Evolutionary conservation across 495 filamentous ascomycete genomes (phyloP).

Genomic region (Penicillium steckii): DNA sequence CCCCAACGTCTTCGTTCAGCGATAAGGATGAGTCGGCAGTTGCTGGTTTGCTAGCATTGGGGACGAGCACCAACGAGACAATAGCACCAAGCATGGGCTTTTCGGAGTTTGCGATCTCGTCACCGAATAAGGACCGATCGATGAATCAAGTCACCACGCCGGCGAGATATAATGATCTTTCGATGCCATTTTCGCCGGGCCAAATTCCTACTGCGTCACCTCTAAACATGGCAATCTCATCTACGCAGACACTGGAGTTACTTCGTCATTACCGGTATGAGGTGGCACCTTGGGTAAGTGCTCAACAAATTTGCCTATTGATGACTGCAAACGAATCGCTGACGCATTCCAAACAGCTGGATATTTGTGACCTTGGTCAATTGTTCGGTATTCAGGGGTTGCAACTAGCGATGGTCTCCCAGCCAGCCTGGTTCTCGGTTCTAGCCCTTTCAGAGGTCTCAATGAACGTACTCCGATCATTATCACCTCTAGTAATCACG

Average conservation of each 20-base stretch:
- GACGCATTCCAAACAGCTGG: constrained; percentile 18
- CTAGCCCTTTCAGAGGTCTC: constrained; percentile 28
- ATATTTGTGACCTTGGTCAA: constrained; percentile 33
- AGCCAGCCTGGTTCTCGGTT: constrained; percentile 18
- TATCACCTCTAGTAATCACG: neutral
- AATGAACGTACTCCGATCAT: constrained; percentile 10
- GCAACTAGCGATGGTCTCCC: constrained; percentile 26
- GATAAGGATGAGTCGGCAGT: constrained; percentile 36
- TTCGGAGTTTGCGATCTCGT: constrained; percentile 12
- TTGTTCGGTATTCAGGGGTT: constrained; percentile 30
- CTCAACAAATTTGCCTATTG: neutral
- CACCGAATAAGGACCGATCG: neutral
- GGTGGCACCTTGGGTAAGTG: constrained; percentile 35
- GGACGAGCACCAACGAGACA: constrained; percentile 13
- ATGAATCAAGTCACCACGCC: neutral
- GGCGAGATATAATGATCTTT: neutral
- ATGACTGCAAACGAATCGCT: too few species aligned
- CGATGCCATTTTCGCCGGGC: neutral
- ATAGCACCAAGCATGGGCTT: constrained; percentile 3
- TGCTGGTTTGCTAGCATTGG: constrained; percentile 33
- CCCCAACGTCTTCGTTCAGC: constrained; percentile 8
- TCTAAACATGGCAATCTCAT: neutral
- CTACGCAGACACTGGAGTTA: constrained; percentile 23
- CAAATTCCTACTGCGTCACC: neutral
- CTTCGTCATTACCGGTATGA: constrained; percentile 37